phyloP scores from a whole-genome alignment of 2,329 filamentous ascomycete species.

The Tolypocladium ovalisporum region DNA sequence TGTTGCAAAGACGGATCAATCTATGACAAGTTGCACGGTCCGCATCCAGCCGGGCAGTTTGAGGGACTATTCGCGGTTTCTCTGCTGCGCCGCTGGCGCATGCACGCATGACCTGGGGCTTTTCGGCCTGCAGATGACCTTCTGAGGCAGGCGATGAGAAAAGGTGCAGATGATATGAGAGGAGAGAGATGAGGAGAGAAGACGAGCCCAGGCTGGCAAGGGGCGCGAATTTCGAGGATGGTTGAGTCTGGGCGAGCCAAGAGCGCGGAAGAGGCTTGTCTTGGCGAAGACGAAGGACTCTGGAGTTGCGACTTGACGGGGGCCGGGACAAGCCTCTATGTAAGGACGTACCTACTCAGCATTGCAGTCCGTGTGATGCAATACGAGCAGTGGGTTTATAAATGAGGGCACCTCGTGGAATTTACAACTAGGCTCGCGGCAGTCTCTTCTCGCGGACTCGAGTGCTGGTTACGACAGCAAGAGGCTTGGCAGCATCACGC shows the following conservation, averaged over 20 bases:
- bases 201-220: not conserved
- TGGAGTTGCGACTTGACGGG: not conserved
- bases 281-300: not conserved
- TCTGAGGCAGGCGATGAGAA: not conserved
- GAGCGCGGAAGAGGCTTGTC: not conserved
- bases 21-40: not conserved
- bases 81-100: not conserved
- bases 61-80: not conserved
- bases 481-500: conserved; percentile 9
- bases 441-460: not conserved
- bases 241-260: not conserved
- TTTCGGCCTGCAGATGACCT: not conserved
- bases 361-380: not conserved
- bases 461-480: conserved; percentile 1
- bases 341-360: not conserved
- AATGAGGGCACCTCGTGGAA: not conserved
- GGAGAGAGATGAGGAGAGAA: not conserved
- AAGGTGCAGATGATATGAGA: not conserved
- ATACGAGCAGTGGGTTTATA: not conserved
- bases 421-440: not conserved
- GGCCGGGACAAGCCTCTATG: not conserved
- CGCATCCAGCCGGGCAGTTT: not conserved
- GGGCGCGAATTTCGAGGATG: not conserved
- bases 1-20: not conserved
- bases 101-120: not conserved